These are phyloP conservation scores for Hypocreales sp. DNA, from an alignment of 2,329 filamentous ascomycete genomes.

Conservation along the genomic window DNA sequence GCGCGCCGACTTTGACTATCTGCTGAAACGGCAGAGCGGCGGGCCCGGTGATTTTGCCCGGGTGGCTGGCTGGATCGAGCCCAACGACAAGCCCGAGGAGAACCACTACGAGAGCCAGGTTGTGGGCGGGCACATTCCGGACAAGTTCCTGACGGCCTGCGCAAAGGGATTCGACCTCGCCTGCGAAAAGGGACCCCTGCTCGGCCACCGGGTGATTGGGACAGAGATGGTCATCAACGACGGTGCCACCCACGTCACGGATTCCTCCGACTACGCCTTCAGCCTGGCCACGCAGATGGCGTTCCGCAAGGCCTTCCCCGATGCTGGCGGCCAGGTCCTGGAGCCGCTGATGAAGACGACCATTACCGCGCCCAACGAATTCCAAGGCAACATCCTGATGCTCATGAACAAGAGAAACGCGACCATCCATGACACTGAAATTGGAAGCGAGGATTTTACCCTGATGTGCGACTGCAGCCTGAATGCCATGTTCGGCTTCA, in stretches of 20 bases:
- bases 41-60: constrained; percentile 92
- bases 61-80: constrained; percentile 84
- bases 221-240: constrained; percentile 87
- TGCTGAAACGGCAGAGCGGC: constrained; percentile 89
- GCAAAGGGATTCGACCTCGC: constrained; percentile 83
- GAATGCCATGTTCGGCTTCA: constrained; percentile 98
- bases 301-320: constrained; percentile 83
- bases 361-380: constrained; percentile 89
- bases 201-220: constrained; percentile 87
- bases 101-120: constrained; percentile 83
- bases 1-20: constrained; percentile 74
- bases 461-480: constrained; percentile 82
- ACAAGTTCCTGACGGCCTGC: constrained; percentile 91
- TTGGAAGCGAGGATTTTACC: constrained; percentile 86
- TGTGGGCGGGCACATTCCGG: constrained; percentile 76
- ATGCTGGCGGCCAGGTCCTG: constrained; percentile 68
- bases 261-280: constrained; percentile 95
- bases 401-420: constrained; percentile 94
- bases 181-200: constrained; percentile 74
- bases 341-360: constrained; percentile 98
- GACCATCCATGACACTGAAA: constrained; percentile 89
- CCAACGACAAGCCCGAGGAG: constrained; percentile 52
- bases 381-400: constrained; percentile 91
- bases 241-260: constrained; percentile 91
- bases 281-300: constrained; percentile 89